These are phyloP conservation scores for Ambrosiella cleistominuta DNA, from an alignment of 2,329 filamentous ascomycete genomes.

Conservation along the genomic window DNA sequence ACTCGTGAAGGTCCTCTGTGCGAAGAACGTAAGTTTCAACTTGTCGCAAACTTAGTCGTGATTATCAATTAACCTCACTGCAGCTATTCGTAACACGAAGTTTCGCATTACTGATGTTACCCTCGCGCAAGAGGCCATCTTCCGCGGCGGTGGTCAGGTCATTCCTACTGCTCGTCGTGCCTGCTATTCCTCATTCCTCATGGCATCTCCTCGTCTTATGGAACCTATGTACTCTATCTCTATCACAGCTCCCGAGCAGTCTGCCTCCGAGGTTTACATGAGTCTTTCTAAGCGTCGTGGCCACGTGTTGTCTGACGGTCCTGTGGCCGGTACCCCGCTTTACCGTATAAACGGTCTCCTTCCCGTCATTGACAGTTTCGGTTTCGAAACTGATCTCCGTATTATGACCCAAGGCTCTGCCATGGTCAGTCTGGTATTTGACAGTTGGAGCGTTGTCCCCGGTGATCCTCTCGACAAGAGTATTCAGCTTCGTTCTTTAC, in stretches of 20 bases:
- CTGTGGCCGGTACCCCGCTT: conserved; percentile 82
- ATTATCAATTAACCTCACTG: conserved; percentile 12
- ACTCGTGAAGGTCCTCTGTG: conserved; percentile 88
- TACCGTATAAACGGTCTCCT: conserved; percentile 83
- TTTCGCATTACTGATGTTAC: conserved; percentile 89
- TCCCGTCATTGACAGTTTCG: conserved; percentile 92
- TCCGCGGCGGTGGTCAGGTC: conserved; percentile 87
- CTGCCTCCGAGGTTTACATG: conserved; percentile 78
- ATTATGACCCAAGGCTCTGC: conserved; percentile 92
- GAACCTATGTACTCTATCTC: conserved; percentile 86
- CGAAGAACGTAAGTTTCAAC: conserved; percentile 62
- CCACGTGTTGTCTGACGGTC: conserved; percentile 85
- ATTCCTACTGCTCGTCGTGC: conserved; percentile 87
- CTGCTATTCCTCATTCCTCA: conserved; percentile 90
- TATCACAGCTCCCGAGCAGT: conserved; percentile 82
- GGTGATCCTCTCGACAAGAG: conserved; percentile 87
- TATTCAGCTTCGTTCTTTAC: conserved; percentile 63
- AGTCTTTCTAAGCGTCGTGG: conserved; percentile 75
- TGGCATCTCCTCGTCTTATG: conserved; percentile 92
- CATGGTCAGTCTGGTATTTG: conserved; percentile 80
- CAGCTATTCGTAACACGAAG: conserved; percentile 90
- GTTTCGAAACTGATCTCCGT: conserved; percentile 90
- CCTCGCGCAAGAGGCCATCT: conserved; percentile 78
- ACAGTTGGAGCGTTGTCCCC: conserved; percentile 88
- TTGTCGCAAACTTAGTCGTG: not conserved